Evolutionary conservation across 164 flowering plant species (phyloP).

Genomic region (Kingdonia uniflora): DNA sequence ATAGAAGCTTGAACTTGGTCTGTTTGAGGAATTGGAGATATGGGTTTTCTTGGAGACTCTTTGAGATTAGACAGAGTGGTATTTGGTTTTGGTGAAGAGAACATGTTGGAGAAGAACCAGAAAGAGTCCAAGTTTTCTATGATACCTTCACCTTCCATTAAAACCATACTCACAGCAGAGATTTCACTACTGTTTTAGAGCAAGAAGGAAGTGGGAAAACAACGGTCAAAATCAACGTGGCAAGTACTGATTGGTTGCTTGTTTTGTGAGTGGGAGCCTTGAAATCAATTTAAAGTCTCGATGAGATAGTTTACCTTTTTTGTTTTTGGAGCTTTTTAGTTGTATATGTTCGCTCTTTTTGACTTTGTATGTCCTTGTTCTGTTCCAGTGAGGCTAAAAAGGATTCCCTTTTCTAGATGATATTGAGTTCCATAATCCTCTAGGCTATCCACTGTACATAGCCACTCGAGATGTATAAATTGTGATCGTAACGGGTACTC

Average conservation of each 20-base stretch:
- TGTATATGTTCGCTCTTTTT: not conserved
- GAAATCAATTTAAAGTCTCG: constrained; percentile 4
- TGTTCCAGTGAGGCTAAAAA: not conserved
- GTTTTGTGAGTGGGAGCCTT: not conserved
- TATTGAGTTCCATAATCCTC: too few relatives aligned
- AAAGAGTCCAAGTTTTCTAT: constrained; percentile 26
- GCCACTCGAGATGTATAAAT: too few relatives aligned
- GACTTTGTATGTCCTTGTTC: not conserved
- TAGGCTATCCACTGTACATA: too few relatives aligned
- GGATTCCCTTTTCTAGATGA: too few relatives aligned
- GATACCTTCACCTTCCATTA: constrained; percentile 22
- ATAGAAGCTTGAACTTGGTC: constrained; percentile 5
- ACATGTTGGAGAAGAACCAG: constrained; percentile 35
- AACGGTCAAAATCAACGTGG: constrained; percentile 10
- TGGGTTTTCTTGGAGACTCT: constrained; percentile 12
- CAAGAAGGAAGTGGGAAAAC: not conserved
- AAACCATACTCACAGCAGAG: not conserved
- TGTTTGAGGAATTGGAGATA: not conserved
- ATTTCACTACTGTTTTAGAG: too few relatives aligned
- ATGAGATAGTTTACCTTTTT: not conserved
- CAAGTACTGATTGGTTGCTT: not conserved
- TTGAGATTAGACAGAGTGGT: constrained; percentile 1
- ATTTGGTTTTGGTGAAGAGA: constrained; percentile 8
- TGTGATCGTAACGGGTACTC: too few relatives aligned
- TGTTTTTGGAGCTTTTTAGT: constrained; percentile 1